These are phyloP conservation scores for Scopulariopsis brevicaulis DNA, from an alignment of 2,329 filamentous ascomycete genomes.

Conservation along the genomic window DNA sequence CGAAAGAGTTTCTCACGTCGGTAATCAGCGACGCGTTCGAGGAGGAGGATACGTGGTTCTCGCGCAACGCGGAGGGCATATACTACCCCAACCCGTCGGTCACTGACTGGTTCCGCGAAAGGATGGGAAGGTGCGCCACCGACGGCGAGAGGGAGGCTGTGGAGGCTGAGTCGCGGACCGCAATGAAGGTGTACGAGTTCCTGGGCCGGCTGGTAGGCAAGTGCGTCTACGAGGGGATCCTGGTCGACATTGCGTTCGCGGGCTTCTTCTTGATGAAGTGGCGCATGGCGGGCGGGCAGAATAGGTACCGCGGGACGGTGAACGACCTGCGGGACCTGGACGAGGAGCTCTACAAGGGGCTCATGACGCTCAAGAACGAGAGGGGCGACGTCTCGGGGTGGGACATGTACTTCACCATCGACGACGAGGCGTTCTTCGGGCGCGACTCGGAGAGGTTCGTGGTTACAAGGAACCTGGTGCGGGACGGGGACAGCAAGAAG, in stretches of 20 bases:
- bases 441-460: conserved; percentile 32
- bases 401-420: conserved; percentile 75
- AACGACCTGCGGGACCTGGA: conserved; percentile 92
- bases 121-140: conserved; percentile 26
- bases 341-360: conserved; percentile 78
- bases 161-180: conserved; percentile 15
- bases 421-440: conserved; percentile 48
- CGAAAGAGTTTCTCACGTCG: conserved; percentile 90
- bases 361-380: conserved; percentile 77
- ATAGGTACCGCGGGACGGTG: conserved; percentile 70
- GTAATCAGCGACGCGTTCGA: conserved; percentile 78
- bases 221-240: conserved; percentile 92
- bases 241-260: conserved; percentile 87
- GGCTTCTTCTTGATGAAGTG: conserved; percentile 95
- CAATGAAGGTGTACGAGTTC: conserved; percentile 77
- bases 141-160: not conserved
- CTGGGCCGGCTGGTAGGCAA: conserved; percentile 89
- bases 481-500: conserved; percentile 60
- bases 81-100: conserved; percentile 80
- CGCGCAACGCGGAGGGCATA: conserved; percentile 66
- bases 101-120: conserved; percentile 56
- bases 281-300: conserved; percentile 32
- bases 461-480: conserved; percentile 63
- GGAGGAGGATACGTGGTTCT: conserved; percentile 54
- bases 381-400: conserved; percentile 61